Base-by-base conservation (phyloP, 345 rosid species). In the Crucihimalaya himalaica region DNA sequence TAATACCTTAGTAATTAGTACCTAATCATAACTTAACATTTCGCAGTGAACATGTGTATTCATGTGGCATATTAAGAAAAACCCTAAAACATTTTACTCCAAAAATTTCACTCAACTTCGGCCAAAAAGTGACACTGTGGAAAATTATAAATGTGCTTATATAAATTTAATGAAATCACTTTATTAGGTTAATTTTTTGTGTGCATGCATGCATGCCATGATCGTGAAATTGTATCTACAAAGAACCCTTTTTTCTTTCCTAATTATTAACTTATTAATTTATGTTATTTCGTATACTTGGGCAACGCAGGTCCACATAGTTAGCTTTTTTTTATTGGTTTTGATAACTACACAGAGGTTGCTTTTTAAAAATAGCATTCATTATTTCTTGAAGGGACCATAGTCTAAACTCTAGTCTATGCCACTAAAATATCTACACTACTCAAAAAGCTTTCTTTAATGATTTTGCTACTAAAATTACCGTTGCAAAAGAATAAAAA, bases 211-310 rank as follows among this genome's bases (percentile, higher is more conserved):
- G 65, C 74, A 76, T 76, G 74, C 65, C 23, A 54, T 76, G 23
- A 53, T 69, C 79, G 74, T 76, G 79, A 76, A 68, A 68, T 32
- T 53, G 9, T 62, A 76, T 69, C 74, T 76, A 69, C 74, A 69
- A 68, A 68, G 20, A 62, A 52, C 34, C 58, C 58, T 53, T 76
- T 42, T 46, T 25, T 40, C 39, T 46, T 43, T 68, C 64, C 43
- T 61, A 40, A 52, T 63, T 75, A 47, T 25, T 40, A 52, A 31
- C 23, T 58, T 57, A 28, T 29, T 59, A 51, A 47, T 47, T 47
- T n/a, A 23, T 20, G n/a, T 28, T 45, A 61, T 25, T 51, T 52
- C 50, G 43, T 52, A 25, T 61, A 52, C 16, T 31, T 75, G 57
- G 74, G 74, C 35, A 42, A 20, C 25, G 64, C 70, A 68, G 47